These are phyloP conservation scores for Zasmidium angulare DNA, from an alignment of 2,329 filamentous ascomycete species.

Conservation along the genomic window DNA sequence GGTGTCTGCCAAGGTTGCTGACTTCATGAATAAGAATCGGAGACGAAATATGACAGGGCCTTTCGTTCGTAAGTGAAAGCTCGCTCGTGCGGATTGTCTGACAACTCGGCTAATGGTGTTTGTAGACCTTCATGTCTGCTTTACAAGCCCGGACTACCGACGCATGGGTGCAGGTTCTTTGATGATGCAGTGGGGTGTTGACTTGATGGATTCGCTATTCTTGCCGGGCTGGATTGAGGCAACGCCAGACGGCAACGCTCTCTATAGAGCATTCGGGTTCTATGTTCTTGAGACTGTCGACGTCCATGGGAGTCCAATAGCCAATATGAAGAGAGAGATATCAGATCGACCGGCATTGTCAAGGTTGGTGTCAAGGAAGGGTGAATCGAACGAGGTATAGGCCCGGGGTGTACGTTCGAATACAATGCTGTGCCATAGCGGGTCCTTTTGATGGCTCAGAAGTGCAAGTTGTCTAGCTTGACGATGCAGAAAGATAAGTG, in stretches of 20 bases:
- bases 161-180: constrained; percentile 38
- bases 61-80: not conserved
- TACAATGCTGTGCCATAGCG: too few relatives aligned
- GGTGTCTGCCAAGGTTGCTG: constrained; percentile 2
- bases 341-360: not conserved
- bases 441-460: too few relatives aligned
- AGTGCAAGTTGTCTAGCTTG: too few relatives aligned
- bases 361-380: not conserved
- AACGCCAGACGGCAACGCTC: constrained; percentile 24
- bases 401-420: not conserved
- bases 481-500: too few relatives aligned
- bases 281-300: constrained; percentile 10
- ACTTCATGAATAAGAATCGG: constrained; percentile 12
- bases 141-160: constrained; percentile 39
- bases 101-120: too few relatives aligned
- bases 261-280: constrained; percentile 32
- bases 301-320: not conserved
- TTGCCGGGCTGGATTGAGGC: constrained; percentile 33
- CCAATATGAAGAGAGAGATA: not conserved
- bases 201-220: constrained; percentile 34
- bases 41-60: constrained; percentile 1
- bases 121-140: constrained; percentile 37
- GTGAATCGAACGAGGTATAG: not conserved
- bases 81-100: not conserved
- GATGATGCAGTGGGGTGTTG: constrained; percentile 40